Evolutionary conservation across 768 basidiomycete species (phyloP), one percentile per base, ranked within the genome.

Genomic region (Mycena galericulata): DNA sequence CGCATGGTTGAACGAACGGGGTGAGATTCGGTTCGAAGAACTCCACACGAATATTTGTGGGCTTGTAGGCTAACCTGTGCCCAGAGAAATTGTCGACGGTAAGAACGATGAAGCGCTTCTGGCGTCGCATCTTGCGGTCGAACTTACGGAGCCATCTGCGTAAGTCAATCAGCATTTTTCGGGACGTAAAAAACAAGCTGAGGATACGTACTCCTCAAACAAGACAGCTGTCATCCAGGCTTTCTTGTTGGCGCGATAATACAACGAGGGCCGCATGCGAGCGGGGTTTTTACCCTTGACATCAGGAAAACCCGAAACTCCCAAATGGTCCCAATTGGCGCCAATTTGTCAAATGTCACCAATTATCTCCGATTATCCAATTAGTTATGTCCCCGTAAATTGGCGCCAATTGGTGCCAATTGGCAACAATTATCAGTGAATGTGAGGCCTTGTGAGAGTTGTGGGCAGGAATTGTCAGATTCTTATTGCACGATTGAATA

Each of bases 191-290:
- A 10, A 15, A n/a, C 30, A 47, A n/a, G 54, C 14, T 22, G 30
- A 29, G n/a, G 18, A 30, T n/a, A 77, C 55, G 20, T 24, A 69
- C 50, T 49, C 53, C 53, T 76, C 62, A 55, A 74, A 79, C 0
- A 78, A 54, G 2, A 32, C 47, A 12, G 49, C 22, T 10, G 72
- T 78, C 78, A 79, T 79, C 78, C 77, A 79, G 1, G 74, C 74
- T 32, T 56, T 78, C 67, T 73, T 74, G 67, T 77, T 77, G 49
- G 71, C 67, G 0, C 59, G 62, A 57, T 78, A 79, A 60, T 75
- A 70, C 32, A 75, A 72, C 27, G n/a, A n/a, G n/a, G n/a, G n/a
- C n/a, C n/a, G n/a, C n/a, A n/a, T n/a, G n/a, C n/a, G n/a, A n/a
- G n/a, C n/a, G n/a, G n/a, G n/a, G n/a, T n/a, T n/a, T n/a, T n/a